phyloP scores from a whole-genome alignment of 768 basidiomycete genomes.

The Agaricus subrufescens region DNA sequence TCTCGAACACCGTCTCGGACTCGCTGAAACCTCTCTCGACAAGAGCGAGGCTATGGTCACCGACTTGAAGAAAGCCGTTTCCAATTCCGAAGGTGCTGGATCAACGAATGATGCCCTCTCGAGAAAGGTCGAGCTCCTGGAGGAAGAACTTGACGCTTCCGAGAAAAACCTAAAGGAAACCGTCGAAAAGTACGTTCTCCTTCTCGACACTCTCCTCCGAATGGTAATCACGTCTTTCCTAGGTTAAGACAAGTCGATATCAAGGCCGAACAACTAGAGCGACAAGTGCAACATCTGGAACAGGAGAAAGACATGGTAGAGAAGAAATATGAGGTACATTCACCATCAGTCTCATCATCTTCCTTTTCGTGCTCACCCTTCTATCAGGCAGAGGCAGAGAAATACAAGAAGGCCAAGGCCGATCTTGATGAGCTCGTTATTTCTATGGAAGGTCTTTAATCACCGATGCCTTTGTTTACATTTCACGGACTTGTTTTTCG shows the following conservation, averaged over 20 bases:
- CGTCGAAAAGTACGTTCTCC: constrained; percentile 79
- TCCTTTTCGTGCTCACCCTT: neutral
- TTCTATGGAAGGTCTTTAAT: constrained; percentile 69
- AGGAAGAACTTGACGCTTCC: constrained; percentile 92
- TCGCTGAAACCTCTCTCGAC: constrained; percentile 65
- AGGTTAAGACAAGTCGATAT: constrained; percentile 96
- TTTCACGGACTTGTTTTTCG: constrained; percentile 2
- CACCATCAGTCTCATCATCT: neutral
- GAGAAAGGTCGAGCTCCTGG: constrained; percentile 86
- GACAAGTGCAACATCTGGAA: constrained; percentile 81
- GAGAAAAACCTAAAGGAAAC: constrained; percentile 98
- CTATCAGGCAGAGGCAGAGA: constrained; percentile 62
- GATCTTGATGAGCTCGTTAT: constrained; percentile 83
- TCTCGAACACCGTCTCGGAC: constrained; percentile 62
- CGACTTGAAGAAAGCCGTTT: constrained; percentile 49
- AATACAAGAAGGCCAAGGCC: constrained; percentile 67
- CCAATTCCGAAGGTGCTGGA: constrained; percentile 68
- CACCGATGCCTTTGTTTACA: neutral
- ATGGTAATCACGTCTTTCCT: neutral
- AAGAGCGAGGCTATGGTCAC: constrained; percentile 62
- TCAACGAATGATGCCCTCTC: constrained; percentile 65
- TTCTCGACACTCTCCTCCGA: neutral
- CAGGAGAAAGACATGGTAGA: constrained; percentile 93
- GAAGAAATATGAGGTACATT: constrained; percentile 86
- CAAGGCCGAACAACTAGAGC: constrained; percentile 98